These are phyloP conservation scores for Stachybotrys elegans DNA, from an alignment of 2,329 filamentous ascomycete genomes.

Conservation along the genomic window DNA sequence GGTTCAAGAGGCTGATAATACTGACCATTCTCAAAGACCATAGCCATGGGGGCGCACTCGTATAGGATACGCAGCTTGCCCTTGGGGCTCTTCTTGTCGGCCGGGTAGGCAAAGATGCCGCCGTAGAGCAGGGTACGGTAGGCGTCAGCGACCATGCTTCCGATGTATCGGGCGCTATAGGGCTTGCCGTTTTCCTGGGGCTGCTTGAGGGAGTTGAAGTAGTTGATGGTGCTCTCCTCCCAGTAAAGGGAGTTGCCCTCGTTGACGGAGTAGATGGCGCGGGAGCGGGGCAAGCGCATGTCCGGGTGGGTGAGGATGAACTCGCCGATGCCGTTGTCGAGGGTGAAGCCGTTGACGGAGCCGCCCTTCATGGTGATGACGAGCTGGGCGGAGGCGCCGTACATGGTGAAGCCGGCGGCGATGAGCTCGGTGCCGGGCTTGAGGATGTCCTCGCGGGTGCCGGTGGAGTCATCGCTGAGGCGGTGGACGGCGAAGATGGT, in stretches of 20 bases:
- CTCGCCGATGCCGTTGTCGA: slow-evolving; percentile 94
- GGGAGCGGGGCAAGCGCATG: slow-evolving; percentile 78
- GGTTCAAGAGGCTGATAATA: slow-evolving; percentile 11
- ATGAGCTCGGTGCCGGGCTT: slow-evolving; percentile 87
- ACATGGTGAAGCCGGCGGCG: slow-evolving; percentile 99
- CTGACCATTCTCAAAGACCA: slow-evolving; percentile 97
- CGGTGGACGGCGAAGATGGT: slow-evolving; percentile 96
- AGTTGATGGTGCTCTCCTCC: slow-evolving; percentile 80
- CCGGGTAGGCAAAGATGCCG: slow-evolving; percentile 95
- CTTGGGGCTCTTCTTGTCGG: slow-evolving; percentile 97
- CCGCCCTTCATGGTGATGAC: slow-evolving; percentile 96
- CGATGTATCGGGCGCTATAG: slow-evolving; percentile 93
- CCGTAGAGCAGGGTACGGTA: slow-evolving; percentile 95
- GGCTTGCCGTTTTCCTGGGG: slow-evolving; percentile 74
- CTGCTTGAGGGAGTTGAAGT: slow-evolving; percentile 85
- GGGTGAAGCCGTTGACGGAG: slow-evolving; percentile 92
- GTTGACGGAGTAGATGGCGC: slow-evolving; percentile 95
- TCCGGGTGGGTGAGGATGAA: slow-evolving; percentile 97
- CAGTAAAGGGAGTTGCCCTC: slow-evolving; percentile 98
- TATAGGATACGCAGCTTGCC: slow-evolving; percentile 96
- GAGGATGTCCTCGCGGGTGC: slow-evolving; percentile 79
- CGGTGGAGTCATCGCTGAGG: slow-evolving; percentile 69
- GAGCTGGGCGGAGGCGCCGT: slow-evolving; percentile 91
- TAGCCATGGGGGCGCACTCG: slow-evolving; percentile 97
- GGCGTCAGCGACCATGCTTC: slow-evolving; percentile 96